Conservation (phyloP, 1,284 basidiomycete genomes). For the Prillingera fragicola region DNA sequence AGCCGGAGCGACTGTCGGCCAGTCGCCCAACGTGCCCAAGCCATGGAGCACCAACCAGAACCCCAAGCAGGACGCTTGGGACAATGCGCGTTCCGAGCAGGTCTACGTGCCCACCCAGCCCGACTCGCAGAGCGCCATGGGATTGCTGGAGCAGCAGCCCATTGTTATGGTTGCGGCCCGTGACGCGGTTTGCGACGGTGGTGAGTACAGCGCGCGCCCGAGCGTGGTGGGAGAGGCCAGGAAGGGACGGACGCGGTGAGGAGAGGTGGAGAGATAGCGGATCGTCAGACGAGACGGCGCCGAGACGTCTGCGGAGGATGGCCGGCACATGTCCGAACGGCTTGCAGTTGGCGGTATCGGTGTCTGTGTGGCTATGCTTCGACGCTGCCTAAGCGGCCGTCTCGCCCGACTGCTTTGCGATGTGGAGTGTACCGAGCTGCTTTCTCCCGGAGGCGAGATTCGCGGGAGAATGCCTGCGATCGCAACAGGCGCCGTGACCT, state of each 20-base stretch:
- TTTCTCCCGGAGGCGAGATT: too few relatives aligned
- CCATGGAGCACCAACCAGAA: conserved; percentile 74
- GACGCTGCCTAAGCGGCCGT: too few relatives aligned
- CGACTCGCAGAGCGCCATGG: conserved; percentile 16
- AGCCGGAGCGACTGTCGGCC: conserved; percentile 42
- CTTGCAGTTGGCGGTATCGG: too few relatives aligned
- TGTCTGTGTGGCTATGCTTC: too few relatives aligned
- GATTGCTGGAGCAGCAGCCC: conserved; percentile 68
- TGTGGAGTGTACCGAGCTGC: too few relatives aligned
- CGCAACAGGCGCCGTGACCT: too few relatives aligned
- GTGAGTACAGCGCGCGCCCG: conserved; percentile 53
- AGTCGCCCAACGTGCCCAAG: conserved; percentile 69
- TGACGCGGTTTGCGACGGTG: conserved; percentile 87
- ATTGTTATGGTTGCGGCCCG: conserved; percentile 72
- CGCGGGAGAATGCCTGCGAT: too few relatives aligned
- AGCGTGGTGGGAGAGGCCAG: background rate
- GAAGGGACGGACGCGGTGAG: background rate
- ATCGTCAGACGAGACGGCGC: background rate
- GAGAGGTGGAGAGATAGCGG: too few relatives aligned
- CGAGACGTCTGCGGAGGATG: too few relatives aligned
- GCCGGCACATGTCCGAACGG: too few relatives aligned
- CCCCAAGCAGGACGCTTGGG: conserved; percentile 40
- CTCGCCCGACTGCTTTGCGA: too few relatives aligned
- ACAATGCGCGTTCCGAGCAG: conserved; percentile 67
- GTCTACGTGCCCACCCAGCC: conserved; percentile 75